phyloP scores from a whole-genome alignment of 139 green algal genomes.

The Chlamydomonas sphaeroides region DNA sequence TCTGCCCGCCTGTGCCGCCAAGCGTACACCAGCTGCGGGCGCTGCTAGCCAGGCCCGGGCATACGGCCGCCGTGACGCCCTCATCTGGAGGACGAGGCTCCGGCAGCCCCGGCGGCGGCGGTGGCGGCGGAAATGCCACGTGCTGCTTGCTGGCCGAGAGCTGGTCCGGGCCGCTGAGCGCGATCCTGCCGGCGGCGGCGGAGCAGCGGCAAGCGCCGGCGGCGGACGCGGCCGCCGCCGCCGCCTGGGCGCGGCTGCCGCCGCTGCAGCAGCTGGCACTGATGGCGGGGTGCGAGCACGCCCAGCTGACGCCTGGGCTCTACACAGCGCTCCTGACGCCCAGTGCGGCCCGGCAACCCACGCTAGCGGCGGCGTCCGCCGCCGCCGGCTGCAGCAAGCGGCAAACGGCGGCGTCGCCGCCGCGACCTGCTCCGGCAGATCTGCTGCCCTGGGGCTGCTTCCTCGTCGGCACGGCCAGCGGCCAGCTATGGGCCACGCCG shows the following conservation, averaged over 20 bases:
- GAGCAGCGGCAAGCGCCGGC: not conserved
- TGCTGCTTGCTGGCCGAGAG: slow-evolving; percentile 17
- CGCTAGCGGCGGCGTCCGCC: no score
- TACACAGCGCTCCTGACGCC: slow-evolving; percentile 16
- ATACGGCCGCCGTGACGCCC: no score
- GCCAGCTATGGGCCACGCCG: slow-evolving; percentile 12
- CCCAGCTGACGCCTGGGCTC: not conserved
- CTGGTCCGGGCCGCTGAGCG: slow-evolving; percentile 14
- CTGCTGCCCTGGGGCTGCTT: slow-evolving; percentile 28
- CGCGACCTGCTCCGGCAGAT: no score
- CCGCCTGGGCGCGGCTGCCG: slow-evolving; percentile 10
- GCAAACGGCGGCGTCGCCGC: no score
- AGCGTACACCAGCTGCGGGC: not conserved
- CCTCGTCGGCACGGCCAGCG: slow-evolving; percentile 6
- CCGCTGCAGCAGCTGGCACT: slow-evolving; percentile 30
- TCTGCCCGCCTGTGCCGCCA: not conserved
- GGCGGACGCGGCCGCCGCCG: not conserved
- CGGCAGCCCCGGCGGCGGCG: no score
- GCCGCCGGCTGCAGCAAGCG: no score
- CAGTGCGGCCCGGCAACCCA: not conserved
- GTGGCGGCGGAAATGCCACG: no score
- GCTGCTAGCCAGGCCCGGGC: not conserved
- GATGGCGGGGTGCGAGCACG: slow-evolving; percentile 2
- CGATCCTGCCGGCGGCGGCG: not conserved
- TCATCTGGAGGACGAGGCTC: no score